Conservation (phyloP, 345 rosid genomes). For the Zanthoxylum bungeanum region DNA sequence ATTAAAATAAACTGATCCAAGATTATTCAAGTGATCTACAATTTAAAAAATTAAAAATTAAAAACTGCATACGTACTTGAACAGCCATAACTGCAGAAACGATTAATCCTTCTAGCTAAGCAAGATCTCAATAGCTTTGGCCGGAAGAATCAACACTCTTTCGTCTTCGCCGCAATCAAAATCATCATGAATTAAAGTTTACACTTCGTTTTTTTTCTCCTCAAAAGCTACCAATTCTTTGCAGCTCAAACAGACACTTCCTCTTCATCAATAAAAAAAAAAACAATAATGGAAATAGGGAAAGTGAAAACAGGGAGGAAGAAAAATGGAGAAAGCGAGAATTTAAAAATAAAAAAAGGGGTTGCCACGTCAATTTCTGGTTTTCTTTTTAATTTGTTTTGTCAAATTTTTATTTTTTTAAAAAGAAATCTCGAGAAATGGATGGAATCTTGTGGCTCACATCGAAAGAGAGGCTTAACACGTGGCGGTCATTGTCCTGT, state of each 20-base stretch:
- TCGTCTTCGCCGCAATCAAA: not conserved
- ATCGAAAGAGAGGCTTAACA: too few relatives aligned
- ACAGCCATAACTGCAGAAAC: too few relatives aligned
- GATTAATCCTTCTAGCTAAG: constrained; percentile 8
- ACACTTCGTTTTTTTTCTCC: too few relatives aligned
- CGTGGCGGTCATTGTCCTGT: constrained; percentile 38
- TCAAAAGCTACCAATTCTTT: not conserved
- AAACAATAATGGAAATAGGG: not conserved
- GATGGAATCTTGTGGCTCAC: constrained; percentile 70
- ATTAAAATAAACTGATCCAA: not conserved
- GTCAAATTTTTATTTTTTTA: constrained; percentile 6
- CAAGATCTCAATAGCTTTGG: constrained; percentile 11
- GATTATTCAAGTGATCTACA: not conserved
- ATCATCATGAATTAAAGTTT: not conserved
- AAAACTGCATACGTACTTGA: constrained; percentile 48
- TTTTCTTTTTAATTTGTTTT: not conserved
- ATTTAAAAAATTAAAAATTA: not conserved
- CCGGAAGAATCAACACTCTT: not conserved
- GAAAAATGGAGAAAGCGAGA: not conserved
- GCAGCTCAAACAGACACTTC: not conserved
- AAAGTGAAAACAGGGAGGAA: not conserved
- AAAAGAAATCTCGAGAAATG: constrained; percentile 50
- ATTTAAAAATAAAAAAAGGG: constrained; percentile 15
- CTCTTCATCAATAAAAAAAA: not conserved
- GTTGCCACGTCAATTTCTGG: constrained; percentile 68